Conservation (phyloP, 345 rosid genomes). For the Citrus trifoliata region DNA sequence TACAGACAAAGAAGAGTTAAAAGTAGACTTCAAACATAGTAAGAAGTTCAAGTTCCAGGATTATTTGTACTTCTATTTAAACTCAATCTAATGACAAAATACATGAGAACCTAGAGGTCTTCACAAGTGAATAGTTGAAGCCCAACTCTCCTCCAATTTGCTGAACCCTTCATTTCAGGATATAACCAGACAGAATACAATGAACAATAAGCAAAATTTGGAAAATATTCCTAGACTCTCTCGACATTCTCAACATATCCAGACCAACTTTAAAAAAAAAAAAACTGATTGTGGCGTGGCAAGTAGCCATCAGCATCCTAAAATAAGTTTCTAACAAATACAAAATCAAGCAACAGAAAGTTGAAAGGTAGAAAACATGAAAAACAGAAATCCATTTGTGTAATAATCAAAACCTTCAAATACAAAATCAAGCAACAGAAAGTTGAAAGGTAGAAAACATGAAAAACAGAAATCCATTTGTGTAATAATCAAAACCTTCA, state of each 20-base stretch:
- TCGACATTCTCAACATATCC: neutral
- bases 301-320: neutral
- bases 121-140: neutral
- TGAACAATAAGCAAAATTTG: neutral
- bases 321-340: neutral
- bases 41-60: neutral
- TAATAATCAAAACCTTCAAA: neutral
- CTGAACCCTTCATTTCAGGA: neutral
- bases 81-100: neutral
- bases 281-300: neutral
- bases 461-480: neutral
- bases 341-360: neutral
- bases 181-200: neutral
- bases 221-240: neutral
- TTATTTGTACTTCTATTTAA: neutral
- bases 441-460: neutral
- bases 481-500: neutral
- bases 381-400: neutral
- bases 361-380: neutral
- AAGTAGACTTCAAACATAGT: neutral
- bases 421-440: neutral
- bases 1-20: neutral
- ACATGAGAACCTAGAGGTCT: neutral
- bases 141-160: neutral
- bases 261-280: neutral